A percentile compares a stretch with the other conserved stretches of the same genome.
These are phyloP conservation scores for Plasmodium sp. DNA, from an alignment of 169 alveolate genomes.

Conservation along the genomic window DNA sequence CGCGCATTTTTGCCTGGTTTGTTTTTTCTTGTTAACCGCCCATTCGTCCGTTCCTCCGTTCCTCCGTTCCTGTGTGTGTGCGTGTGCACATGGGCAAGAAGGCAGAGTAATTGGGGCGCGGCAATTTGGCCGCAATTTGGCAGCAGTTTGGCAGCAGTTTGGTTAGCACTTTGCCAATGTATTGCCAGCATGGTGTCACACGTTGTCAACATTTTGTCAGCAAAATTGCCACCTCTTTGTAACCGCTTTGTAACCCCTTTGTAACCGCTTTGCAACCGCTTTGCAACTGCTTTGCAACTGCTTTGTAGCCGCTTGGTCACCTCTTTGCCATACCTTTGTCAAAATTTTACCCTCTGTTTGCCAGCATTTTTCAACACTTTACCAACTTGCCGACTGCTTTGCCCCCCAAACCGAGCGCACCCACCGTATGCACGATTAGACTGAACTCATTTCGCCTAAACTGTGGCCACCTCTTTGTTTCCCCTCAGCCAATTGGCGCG, in stretches of 20 bases:
- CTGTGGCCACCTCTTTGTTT: neutral
- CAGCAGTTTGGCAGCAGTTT: neutral
- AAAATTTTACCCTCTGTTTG: neutral
- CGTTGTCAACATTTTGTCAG: neutral
- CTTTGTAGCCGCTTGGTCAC: neutral
- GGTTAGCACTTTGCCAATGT: neutral
- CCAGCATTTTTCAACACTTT: neutral
- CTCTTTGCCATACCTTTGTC: neutral
- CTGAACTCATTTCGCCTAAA: neutral
- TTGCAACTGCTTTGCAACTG: no score
- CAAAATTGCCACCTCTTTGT: neutral
- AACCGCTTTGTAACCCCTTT: neutral
- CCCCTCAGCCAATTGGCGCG: neutral
- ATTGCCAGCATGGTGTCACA: neutral
- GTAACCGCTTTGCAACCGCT: no score
- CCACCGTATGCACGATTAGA: neutral
- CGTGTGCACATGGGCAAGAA: constrained; percentile 18
- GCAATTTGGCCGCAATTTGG: neutral
- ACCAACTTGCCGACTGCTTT: neutral
- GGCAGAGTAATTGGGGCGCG: neutral
- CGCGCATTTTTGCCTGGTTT: neutral
- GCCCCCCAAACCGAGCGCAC: neutral
- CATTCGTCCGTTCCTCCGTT: neutral
- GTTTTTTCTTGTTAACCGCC: neutral
- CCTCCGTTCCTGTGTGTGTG: constrained; percentile 32